Conservation (phyloP, 345 rosid genomes). For the Eucalyptus sp. region DNA sequence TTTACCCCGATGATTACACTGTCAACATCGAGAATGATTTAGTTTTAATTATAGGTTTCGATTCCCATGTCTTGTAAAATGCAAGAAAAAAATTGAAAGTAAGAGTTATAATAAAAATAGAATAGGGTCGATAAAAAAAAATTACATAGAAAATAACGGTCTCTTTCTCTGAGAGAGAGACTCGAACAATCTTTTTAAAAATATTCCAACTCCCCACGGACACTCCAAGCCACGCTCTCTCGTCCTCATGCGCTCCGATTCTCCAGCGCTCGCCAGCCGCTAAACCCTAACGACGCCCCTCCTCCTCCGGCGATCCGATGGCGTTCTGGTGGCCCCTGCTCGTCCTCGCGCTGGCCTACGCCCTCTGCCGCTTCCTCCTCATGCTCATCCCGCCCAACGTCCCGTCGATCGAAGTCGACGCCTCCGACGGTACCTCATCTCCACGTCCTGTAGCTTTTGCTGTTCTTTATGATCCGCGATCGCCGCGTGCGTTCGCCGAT, state of each 20-base stretch:
- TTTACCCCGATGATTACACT: rapidly evolving
- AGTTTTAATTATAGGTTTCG: rapidly evolving
- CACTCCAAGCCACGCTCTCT: background rate
- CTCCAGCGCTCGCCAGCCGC: background rate
- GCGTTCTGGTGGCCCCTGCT: constrained; percentile 88
- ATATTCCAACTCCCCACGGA: background rate
- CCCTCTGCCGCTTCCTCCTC: constrained; percentile 74
- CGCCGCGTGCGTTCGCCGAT: background rate
- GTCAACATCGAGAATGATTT: rapidly evolving
- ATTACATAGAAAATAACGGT: too few relatives aligned
- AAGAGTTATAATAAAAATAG: rapidly evolving
- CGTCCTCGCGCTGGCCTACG: constrained; percentile 80
- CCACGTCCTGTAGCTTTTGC: background rate
- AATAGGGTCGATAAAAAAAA: rapidly evolving
- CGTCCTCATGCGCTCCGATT: background rate
- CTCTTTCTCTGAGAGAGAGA: background rate
- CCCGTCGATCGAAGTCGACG: constrained; percentile 89
- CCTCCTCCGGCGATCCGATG: background rate
- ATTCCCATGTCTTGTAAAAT: rapidly evolving
- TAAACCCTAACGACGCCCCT: background rate
- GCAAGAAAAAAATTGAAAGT: rapidly evolving
- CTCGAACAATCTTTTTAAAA: background rate
- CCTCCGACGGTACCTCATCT: constrained; percentile 61
- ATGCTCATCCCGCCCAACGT: constrained; percentile 91
- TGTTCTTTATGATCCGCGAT: background rate